Percentiles rank a stretch among this genome's conserved stretches.
phyloP scores from a whole-genome alignment of 2,329 filamentous ascomycete genomes.

The Neospermospora avenae region DNA sequence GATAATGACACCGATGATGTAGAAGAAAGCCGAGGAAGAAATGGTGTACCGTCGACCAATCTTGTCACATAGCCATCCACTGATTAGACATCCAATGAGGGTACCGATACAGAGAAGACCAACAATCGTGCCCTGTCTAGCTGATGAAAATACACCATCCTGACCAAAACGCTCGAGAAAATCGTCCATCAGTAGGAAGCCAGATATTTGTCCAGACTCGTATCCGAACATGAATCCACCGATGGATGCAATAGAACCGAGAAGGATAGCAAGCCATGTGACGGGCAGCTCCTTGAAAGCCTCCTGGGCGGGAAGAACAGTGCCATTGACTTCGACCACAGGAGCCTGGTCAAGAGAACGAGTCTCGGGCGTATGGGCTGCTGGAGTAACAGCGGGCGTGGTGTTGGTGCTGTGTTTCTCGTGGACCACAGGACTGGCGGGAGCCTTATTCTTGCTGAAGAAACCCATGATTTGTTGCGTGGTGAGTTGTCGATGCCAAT shows the following conservation, averaged over 20 bases:
- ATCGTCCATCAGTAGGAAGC: constrained; percentile 59
- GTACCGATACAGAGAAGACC: constrained; percentile 60
- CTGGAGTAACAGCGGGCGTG: constrained; percentile 15
- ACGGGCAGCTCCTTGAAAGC: constrained; percentile 12
- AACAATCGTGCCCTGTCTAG: constrained; percentile 60
- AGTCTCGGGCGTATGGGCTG: constrained; percentile 14
- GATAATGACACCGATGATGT: constrained; percentile 61
- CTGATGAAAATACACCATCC: constrained; percentile 49
- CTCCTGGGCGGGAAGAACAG: background rate
- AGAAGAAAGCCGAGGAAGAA: constrained; percentile 58
- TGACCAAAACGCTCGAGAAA: constrained; percentile 53
- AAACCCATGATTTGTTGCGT: constrained; percentile 10
- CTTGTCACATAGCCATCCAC: constrained; percentile 59
- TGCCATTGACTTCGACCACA: background rate
- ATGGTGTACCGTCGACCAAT: constrained; percentile 62
- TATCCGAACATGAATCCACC: constrained; percentile 56
- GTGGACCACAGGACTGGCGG: constrained; percentile 2
- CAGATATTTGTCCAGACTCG: constrained; percentile 42
- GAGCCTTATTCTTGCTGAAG: constrained; percentile 13
- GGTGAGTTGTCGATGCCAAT: background rate
- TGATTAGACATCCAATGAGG: constrained; percentile 53
- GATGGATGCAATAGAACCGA: constrained; percentile 51
- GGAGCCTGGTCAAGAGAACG: constrained; percentile 1
- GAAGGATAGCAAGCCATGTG: constrained; percentile 44
- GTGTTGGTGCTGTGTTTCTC: constrained; percentile 7